Evolutionary conservation across 352 stramenopile species (phyloP).

Genomic region (Phytopythium oedochilum): DNA sequence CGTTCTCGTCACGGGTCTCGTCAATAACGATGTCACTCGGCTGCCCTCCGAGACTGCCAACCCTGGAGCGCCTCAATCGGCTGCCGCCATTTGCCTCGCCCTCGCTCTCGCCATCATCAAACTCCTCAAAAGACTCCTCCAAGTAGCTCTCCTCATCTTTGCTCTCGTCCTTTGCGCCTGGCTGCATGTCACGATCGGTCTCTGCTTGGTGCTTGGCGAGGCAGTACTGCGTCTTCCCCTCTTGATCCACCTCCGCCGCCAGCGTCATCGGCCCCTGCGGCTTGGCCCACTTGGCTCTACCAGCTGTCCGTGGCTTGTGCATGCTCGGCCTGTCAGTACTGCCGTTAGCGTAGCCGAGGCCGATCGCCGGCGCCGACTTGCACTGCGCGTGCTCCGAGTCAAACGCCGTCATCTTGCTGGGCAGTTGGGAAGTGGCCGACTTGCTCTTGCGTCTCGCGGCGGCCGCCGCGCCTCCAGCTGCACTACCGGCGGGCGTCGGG

Average conservation of each 20-base stretch:
- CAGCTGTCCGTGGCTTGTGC: not conserved
- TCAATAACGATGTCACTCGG: constrained; percentile 24
- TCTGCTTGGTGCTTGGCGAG: constrained; percentile 15
- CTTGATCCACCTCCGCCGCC: constrained; percentile 23
- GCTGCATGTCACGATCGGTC: not conserved
- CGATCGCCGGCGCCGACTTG: constrained; percentile 40
- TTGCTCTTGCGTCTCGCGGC: constrained; percentile 30
- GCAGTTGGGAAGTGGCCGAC: constrained; percentile 37
- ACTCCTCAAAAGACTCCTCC: constrained; percentile 84
- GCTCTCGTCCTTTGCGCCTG: constrained; percentile 8
- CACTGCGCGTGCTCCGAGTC: constrained; percentile 18
- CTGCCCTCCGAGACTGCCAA: not conserved
- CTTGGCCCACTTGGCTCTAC: constrained; percentile 52
- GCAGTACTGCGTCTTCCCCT: constrained; percentile 27
- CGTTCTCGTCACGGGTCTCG: not conserved
- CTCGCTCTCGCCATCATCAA: constrained; percentile 37
- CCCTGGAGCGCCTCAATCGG: not conserved
- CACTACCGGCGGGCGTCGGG: constrained; percentile 14
- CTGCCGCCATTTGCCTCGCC: not conserved
- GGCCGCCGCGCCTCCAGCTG: constrained; percentile 4
- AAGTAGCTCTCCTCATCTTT: constrained; percentile 57
- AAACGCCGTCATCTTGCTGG: constrained; percentile 17
- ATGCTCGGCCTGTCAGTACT: constrained; percentile 5
- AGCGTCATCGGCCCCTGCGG: constrained; percentile 38
- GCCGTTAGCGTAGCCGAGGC: constrained; percentile 16